Evolutionary conservation across 352 stramenopile species (phyloP).

Genomic region (Phytopythium kandeliae): DNA sequence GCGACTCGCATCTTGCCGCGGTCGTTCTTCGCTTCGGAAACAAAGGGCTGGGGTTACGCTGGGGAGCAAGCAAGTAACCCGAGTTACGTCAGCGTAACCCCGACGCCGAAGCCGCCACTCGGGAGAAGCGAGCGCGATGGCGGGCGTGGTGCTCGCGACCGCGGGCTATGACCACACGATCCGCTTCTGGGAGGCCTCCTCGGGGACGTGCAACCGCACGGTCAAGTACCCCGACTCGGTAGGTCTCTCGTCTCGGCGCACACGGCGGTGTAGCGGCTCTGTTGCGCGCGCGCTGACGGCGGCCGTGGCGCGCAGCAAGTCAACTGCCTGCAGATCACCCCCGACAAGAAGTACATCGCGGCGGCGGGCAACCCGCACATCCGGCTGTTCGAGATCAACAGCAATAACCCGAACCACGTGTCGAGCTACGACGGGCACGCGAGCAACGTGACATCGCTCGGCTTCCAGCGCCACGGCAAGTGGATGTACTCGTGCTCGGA

Average conservation of each 20-base stretch:
- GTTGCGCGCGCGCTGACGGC: not conserved
- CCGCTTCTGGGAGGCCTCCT: slow-evolving; percentile 97
- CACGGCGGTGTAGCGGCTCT: no score
- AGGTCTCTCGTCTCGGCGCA: slow-evolving; percentile 10
- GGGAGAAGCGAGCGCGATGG: slow-evolving; percentile 31
- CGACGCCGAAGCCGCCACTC: no score
- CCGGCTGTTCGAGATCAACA: slow-evolving; percentile 97
- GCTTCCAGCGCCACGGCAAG: slow-evolving; percentile 96
- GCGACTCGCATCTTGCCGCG: slow-evolving; percentile 20
- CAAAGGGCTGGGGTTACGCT: not conserved
- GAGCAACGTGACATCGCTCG: slow-evolving; percentile 95
- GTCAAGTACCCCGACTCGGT: slow-evolving; percentile 95
- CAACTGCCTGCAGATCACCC: slow-evolving; percentile 95
- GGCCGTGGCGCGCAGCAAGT: no score
- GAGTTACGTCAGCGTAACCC: no score
- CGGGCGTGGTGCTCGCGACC: slow-evolving; percentile 94
- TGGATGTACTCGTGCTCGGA: slow-evolving; percentile 98
- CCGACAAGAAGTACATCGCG: slow-evolving; percentile 97
- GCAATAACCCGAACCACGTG: slow-evolving; percentile 94
- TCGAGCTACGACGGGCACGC: slow-evolving; percentile 95
- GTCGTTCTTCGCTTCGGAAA: no score
- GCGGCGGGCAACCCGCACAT: slow-evolving; percentile 97
- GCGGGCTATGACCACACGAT: slow-evolving; percentile 98
- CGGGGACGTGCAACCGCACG: slow-evolving; percentile 92
- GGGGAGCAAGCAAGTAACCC: no score